Evolutionary conservation across 177 flowering plant genomes (phyloP).

Genomic region (Vitis hybrid): DNA sequence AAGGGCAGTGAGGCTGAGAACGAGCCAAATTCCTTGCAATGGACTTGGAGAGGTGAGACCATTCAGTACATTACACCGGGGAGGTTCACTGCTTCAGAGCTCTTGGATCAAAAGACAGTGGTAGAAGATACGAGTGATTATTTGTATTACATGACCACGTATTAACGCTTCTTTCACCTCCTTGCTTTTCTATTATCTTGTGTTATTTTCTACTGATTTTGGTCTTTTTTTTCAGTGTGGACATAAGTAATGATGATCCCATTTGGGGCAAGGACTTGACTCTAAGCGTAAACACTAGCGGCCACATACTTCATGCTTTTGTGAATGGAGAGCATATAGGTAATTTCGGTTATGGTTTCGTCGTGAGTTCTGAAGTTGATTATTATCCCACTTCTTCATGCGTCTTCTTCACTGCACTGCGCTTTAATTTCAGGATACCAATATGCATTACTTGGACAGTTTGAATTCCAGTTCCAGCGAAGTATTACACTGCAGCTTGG

Average conservation of each 20-base stretch:
- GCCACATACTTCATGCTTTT: conserved; percentile 36
- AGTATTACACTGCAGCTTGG: conserved; percentile 15
- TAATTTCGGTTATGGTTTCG: conserved; percentile 2
- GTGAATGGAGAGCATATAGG: conserved; percentile 28
- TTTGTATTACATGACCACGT: conserved; percentile 45
- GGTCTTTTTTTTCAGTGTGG: conserved; percentile 9
- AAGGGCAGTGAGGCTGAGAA: conserved; percentile 5
- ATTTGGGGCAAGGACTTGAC: not conserved
- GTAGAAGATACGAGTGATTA: conserved; percentile 39
- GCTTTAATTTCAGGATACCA: conserved; percentile 15
- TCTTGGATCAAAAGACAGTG: conserved; percentile 29
- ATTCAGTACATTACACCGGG: not conserved
- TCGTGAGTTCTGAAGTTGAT: too few relatives aligned
- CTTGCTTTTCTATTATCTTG: not conserved
- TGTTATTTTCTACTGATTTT: not conserved
- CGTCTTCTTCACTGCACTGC: too few relatives aligned
- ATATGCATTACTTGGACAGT: conserved; percentile 8
- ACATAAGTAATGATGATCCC: conserved; percentile 12
- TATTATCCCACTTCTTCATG: too few relatives aligned
- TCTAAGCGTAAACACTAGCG: conserved; percentile 14
- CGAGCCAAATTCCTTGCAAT: conserved; percentile 8
- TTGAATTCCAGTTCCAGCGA: not conserved
- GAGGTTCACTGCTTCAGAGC: not conserved
- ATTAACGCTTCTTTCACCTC: not conserved
- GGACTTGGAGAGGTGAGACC: conserved; percentile 25